Base-by-base conservation (phyloP, 352 stramenopile species). In the Phytopythium ostracodes region DNA sequence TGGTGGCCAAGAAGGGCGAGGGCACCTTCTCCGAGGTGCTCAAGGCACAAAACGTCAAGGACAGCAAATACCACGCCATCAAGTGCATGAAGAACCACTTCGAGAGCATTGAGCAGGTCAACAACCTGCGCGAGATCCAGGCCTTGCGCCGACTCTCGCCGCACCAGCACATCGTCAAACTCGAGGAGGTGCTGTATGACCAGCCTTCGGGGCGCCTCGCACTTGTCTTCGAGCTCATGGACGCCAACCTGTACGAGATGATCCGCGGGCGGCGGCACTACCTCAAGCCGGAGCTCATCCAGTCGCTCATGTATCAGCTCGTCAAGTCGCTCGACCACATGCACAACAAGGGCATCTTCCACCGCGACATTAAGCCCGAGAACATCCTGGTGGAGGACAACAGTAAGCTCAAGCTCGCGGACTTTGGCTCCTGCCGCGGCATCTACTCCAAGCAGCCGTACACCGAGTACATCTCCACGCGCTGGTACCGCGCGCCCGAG, bases 31-130 rank as follows among this genome's bases (percentile, higher is more conserved):
- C 90, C 47, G 93, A 98, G 58, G 94, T 98, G 59, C 75, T 95
- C 54, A 96, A 96, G 71, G 88, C 88, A 22, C 87, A 97, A 55
- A 97, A 98, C 50, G 86, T 98, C 31, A 97, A 98, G 60, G 91
- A 97, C 65, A 94, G 82, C 60, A 96, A 96, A 72, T 97, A 97
- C 67, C 86, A 98, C 62, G 96, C 95, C n/a, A 98, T 99, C 70
- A 99, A 99, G 66, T 98, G 96, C 73, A 99, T 99, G 96, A 98
- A 98, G 70, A 98, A 97, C 69, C 81, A 94, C 54, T 99, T 98
- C 53, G 91, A 98, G 64, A 97, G 74, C 68, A 97, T 98, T 44
- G 95, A 99, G 59, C 91, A 99, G 68, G 95, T 98, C 38, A 98
- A 99, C 72, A 98, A 97, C 58, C 72, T 99, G 29, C 79, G 95